A percentile compares a stretch with the other conserved stretches of the same genome.
Evolutionary conservation across 2,329 filamentous ascomycete genomes (phyloP).

Genomic region (Exophiala sp.): DNA sequence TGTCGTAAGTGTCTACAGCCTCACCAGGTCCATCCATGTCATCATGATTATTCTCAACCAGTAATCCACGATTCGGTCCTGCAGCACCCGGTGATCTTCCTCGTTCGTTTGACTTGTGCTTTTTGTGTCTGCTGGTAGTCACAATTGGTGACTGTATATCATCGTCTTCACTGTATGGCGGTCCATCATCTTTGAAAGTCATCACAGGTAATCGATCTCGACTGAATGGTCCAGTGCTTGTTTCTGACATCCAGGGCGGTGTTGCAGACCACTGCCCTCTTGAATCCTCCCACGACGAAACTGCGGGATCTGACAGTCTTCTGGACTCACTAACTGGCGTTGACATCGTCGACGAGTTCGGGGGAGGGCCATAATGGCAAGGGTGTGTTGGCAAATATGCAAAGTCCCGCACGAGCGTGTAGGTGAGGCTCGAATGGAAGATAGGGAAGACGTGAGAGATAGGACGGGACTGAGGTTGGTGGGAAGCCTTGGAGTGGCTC

Average conservation of each 20-base stretch:
- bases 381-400: conserved; percentile 81
- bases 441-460: conserved; percentile 76
- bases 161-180: conserved; percentile 92
- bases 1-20: conserved; percentile 71
- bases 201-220: conserved; percentile 70
- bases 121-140: conserved; percentile 78
- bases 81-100: conserved; percentile 48
- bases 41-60: conserved; percentile 61
- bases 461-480: conserved; percentile 65
- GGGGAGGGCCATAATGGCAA: conserved; percentile 89
- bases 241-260: conserved; percentile 38
- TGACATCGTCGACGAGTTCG: conserved; percentile 73
- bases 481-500: conserved; percentile 57
- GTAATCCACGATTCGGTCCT: conserved; percentile 63
- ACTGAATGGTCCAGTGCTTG: conserved; percentile 46
- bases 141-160: conserved; percentile 87
- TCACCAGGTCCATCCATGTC: conserved; percentile 74
- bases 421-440: conserved; percentile 80
- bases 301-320: conserved; percentile 76
- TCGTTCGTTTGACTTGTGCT: conserved; percentile 66
- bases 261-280: conserved; percentile 55
- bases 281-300: conserved; percentile 69
- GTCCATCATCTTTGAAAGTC: conserved; percentile 73
- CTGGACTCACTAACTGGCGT: conserved; percentile 79
- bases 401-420: conserved; percentile 92